These are phyloP conservation scores for Penicillium hesseltinei DNA, from an alignment of 2,329 filamentous ascomycete genomes.

Conservation along the genomic window DNA sequence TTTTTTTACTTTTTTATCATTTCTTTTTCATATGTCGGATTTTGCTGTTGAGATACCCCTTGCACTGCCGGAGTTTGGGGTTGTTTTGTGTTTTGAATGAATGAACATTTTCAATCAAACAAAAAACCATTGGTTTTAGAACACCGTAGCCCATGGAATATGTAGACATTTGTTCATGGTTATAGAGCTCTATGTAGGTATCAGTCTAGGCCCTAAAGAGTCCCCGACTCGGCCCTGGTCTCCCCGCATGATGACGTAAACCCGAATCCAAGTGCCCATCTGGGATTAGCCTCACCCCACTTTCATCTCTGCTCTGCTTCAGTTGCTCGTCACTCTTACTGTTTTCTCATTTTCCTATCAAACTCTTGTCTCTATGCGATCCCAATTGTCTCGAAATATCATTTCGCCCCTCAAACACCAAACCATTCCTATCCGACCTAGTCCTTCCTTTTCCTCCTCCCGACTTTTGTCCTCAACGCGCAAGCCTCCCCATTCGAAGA, in stretches of 20 bases:
- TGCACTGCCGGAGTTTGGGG: conserved; percentile 10
- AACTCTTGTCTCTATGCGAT: conserved; percentile 26
- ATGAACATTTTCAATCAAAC: neutral
- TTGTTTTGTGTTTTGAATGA: neutral
- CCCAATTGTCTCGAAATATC: conserved; percentile 24
- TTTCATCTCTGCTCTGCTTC: neutral
- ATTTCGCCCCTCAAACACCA: conserved; percentile 21
- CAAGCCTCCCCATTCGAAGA: conserved; percentile 25
- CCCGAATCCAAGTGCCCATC: neutral
- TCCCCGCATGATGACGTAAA: conserved; percentile 36
- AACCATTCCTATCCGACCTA: conserved; percentile 20
- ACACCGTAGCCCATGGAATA: neutral
- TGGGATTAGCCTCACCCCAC: conserved; percentile 7
- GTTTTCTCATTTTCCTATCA: neutral
- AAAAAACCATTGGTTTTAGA: neutral
- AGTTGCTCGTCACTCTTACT: neutral
- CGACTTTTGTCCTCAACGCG: conserved; percentile 20
- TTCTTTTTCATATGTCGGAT: neutral
- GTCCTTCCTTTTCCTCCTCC: conserved; percentile 18
- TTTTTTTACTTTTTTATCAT: neutral
- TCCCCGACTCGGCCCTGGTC: neutral
- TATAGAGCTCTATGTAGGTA: neutral
- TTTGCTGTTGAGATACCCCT: conserved; percentile 8
- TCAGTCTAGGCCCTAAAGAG: neutral
- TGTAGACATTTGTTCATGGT: neutral